phyloP scores from a whole-genome alignment of 2,329 filamentous ascomycete genomes.

The Sarocladium oryzae region DNA sequence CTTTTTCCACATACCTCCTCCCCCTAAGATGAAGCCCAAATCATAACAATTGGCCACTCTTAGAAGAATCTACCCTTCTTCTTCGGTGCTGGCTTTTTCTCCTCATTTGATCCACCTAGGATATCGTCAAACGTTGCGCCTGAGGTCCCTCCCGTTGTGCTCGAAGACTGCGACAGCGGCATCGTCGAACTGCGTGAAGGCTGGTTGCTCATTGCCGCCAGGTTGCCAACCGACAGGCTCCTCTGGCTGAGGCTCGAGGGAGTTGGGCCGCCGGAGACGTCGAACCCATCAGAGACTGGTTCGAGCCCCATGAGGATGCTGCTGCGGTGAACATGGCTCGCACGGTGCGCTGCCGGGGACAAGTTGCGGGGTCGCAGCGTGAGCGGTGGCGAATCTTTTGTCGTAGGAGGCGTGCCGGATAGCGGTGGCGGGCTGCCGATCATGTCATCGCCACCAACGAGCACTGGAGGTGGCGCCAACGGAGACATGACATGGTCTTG shows the following conservation, averaged over 20 bases:
- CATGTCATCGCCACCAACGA: constrained; percentile 23
- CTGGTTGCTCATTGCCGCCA: constrained; percentile 20
- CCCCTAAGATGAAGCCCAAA: too few relatives aligned
- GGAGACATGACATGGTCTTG: constrained; percentile 30
- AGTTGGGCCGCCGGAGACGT: background rate
- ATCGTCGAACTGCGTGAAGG: constrained; percentile 8
- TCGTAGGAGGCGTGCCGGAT: constrained; percentile 18
- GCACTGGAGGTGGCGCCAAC: constrained; percentile 29
- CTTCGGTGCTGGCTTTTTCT: constrained; percentile 26
- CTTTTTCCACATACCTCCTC: too few relatives aligned
- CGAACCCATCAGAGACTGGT: constrained; percentile 26
- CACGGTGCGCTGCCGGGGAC: constrained; percentile 28
- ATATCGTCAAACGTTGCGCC: constrained; percentile 45
- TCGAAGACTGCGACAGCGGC: constrained; percentile 15
- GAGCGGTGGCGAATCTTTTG: constrained; percentile 20
- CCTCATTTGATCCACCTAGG: constrained; percentile 26
- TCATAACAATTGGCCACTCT: too few relatives aligned
- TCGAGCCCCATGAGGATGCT: constrained; percentile 38
- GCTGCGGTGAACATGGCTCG: constrained; percentile 30
- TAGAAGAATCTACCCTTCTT: constrained; percentile 37
- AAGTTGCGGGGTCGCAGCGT: constrained; percentile 32
- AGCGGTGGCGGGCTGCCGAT: constrained; percentile 16
- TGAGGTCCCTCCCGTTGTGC: constrained; percentile 15
- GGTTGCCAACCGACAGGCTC: constrained; percentile 29
- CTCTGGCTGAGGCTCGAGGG: background rate